Percentiles rank a stretch among this genome's conserved stretches.
Evolutionary conservation across 2,329 filamentous ascomycete genomes (phyloP).

Genomic region (Botrytis squamosa): DNA sequence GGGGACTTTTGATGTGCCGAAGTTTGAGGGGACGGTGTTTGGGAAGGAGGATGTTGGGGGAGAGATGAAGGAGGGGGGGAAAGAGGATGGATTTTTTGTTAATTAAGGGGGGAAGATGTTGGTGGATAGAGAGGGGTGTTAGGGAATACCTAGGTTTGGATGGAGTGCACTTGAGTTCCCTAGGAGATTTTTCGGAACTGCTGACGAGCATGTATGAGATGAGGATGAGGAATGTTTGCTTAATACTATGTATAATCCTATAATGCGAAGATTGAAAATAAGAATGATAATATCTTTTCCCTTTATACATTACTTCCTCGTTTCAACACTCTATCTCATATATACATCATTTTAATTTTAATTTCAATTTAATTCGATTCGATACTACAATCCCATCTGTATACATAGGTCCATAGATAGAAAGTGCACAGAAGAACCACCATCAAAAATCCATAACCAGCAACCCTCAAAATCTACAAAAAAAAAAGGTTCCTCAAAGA

Average conservation of each 20-base stretch:
- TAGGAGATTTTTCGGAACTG: not conserved
- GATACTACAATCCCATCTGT: no score
- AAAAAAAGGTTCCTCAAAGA: no score
- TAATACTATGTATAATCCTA: not conserved
- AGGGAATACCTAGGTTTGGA: not conserved
- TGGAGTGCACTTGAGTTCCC: not conserved
- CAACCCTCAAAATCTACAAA: no score
- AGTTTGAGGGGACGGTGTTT: conserved; percentile 41
- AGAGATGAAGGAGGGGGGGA: conserved; percentile 20
- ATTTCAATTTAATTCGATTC: no score
- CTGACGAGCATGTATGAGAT: not conserved
- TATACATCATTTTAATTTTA: no score
- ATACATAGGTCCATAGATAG: no score
- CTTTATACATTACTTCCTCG: fast-evolving
- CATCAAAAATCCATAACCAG: no score
- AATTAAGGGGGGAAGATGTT: conserved; percentile 25
- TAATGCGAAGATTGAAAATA: not conserved
- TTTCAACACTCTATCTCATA: no score
- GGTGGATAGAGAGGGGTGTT: no score
- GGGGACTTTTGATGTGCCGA: conserved; percentile 51
- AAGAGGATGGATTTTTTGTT: conserved; percentile 38
- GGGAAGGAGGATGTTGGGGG: conserved; percentile 12
- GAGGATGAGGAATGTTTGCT: not conserved
- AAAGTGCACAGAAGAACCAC: no score
- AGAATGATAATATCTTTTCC: not conserved